These are phyloP conservation scores for Hordeum pubiflorum DNA, from an alignment of 202 grass and related monocot genomes.

Conservation along the genomic window DNA sequence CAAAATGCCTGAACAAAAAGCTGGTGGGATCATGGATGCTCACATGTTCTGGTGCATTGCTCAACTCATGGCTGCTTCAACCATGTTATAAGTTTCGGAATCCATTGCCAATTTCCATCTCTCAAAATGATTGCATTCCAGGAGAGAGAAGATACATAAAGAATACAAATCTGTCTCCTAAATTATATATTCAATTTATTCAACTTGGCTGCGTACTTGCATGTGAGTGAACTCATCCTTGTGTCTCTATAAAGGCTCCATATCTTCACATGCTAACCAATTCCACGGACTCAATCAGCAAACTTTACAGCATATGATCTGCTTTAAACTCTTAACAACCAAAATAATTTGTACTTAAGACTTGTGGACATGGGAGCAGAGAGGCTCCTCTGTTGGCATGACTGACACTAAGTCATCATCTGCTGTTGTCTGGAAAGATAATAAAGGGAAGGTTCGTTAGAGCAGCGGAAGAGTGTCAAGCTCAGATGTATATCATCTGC, in stretches of 20 bases:
- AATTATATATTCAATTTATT: slow-evolving; percentile 23
- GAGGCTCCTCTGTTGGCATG: neutral
- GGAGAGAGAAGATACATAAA: slow-evolving; percentile 7
- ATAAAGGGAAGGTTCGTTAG: slow-evolving; percentile 23
- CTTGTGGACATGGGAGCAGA: slow-evolving; percentile 27
- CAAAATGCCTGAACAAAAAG: slow-evolving; percentile 17
- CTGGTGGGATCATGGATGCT: neutral
- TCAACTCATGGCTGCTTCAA: neutral
- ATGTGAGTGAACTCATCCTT: slow-evolving; percentile 21
- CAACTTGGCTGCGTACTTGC: slow-evolving; percentile 28
- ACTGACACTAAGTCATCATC: no score
- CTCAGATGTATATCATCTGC: slow-evolving; percentile 42
- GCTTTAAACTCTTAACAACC: neutral
- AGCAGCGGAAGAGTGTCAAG: slow-evolving; percentile 31
- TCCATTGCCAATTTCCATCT: slow-evolving; percentile 10
- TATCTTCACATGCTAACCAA: slow-evolving; percentile 19
- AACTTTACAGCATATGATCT: neutral
- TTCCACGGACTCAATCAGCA: slow-evolving; percentile 8
- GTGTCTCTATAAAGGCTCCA: slow-evolving; percentile 23
- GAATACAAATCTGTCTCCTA: slow-evolving; percentile 27
- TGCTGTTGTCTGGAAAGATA: no score
- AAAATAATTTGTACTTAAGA: neutral
- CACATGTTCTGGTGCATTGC: slow-evolving; percentile 20
- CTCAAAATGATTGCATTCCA: slow-evolving; percentile 15
- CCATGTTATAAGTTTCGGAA: slow-evolving; percentile 24